A percentile compares a stretch with the other conserved stretches of the same genome.
Evolutionary conservation across 2,329 filamentous ascomycete species (phyloP).

Genomic region (Chrysosporium queenslandicum): DNA sequence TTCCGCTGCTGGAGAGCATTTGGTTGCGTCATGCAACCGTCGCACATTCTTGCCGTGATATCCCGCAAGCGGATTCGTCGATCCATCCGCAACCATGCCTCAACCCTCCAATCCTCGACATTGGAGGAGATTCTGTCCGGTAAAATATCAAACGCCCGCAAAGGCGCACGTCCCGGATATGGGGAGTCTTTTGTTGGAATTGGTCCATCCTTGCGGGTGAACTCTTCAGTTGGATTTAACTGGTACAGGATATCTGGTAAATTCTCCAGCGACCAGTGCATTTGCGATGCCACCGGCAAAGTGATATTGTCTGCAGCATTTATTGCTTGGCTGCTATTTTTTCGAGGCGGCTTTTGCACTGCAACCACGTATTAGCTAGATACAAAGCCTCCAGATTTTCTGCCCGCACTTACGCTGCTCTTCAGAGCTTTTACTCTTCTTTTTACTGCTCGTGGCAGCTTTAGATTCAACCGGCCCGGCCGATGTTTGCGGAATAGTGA

Average conservation of each 20-base stretch:
- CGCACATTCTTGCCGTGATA: constrained; percentile 24
- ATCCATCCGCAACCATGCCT: constrained; percentile 28
- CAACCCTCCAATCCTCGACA: constrained; percentile 27
- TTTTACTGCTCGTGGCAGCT: not conserved
- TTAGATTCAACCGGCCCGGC: not conserved
- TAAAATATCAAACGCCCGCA: constrained; percentile 21
- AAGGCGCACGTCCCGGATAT: constrained; percentile 6
- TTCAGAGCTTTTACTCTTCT: not conserved
- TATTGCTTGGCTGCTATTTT: constrained; percentile 2
- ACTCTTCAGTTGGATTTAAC: constrained; percentile 3
- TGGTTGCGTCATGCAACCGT: constrained; percentile 14
- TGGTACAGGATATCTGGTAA: constrained; percentile 24
- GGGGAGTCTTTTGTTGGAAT: constrained; percentile 16
- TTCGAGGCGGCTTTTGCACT: not conserved
- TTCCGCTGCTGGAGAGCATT: constrained; percentile 26
- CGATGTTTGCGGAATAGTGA: not conserved
- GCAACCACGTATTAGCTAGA: not conserved
- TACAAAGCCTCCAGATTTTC: not conserved
- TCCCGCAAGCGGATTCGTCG: constrained; percentile 23
- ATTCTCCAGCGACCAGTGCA: constrained; percentile 20
- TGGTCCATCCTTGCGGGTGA: not conserved
- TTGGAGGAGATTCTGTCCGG: constrained; percentile 25
- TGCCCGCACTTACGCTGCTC: not conserved
- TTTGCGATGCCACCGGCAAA: constrained; percentile 16
- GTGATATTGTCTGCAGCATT: constrained; percentile 12